Percentiles rank a stretch among this genome's conserved stretches.
Conservation (phyloP, 495 filamentous ascomycete genomes). For the Corynascus novoguineensis region DNA sequence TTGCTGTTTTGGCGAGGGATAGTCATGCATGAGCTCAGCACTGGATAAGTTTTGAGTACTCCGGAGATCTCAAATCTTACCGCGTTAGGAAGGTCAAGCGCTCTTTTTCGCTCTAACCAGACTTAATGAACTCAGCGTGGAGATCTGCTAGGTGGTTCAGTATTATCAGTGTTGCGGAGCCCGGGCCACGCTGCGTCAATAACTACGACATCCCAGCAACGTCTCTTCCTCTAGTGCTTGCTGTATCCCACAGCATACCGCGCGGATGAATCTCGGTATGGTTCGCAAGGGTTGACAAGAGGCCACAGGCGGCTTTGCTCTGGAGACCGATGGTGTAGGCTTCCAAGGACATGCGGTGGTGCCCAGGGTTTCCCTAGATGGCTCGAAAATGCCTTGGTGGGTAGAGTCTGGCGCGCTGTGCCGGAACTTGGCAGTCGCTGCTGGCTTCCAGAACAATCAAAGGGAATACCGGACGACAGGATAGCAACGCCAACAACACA, state of each 20-base stretch:
- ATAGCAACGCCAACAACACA: background rate
- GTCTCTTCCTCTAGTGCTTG: too few species aligned
- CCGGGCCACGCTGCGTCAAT: background rate
- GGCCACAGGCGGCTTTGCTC: too few species aligned
- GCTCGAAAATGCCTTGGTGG: conserved; percentile 1
- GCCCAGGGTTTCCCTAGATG: too few species aligned
- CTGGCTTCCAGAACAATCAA: conserved; percentile 17
- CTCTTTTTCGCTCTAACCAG: background rate
- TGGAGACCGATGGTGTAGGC: too few species aligned
- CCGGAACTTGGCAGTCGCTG: conserved; percentile 6
- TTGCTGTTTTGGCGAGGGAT: background rate
- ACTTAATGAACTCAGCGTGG: background rate
- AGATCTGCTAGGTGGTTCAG: background rate
- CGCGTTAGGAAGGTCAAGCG: conserved; percentile 3
- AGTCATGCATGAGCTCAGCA: background rate
- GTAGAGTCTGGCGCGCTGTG: conserved; percentile 14
- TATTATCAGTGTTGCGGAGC: background rate
- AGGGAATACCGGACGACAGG: conserved; percentile 1
- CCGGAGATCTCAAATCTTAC: background rate
- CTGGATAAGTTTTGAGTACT: background rate
- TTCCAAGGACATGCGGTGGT: background rate
- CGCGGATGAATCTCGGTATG: too few species aligned
- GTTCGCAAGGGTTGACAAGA: too few species aligned
- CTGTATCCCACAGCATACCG: too few species aligned
- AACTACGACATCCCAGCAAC: background rate